Base-by-base conservation (phyloP, 2,329 filamentous ascomycete genomes). In the Claviceps pusilla region DNA sequence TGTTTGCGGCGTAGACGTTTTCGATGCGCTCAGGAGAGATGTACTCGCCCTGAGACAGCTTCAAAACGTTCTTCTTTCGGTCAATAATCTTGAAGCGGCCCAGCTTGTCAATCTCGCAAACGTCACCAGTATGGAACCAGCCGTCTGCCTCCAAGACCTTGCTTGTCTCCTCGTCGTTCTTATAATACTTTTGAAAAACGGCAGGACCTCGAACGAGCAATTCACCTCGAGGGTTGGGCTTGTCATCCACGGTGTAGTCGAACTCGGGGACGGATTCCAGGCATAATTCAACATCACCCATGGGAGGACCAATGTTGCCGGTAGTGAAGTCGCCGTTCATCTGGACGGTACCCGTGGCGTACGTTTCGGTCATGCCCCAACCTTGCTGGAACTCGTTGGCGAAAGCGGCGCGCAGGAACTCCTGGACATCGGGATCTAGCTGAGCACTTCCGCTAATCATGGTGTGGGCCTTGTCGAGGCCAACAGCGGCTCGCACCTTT, bases 31-130 rank as follows among this genome's bases (percentile, higher is more conserved):
- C 93, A 14, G 93, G 93, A 1, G 90, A 95, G 64, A 98, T 89
- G 72, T 98, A 98, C 73, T 98, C 93, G 68, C 93, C 93, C 71
- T 98, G 93, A 0, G 91, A 84, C 54, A 98, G 81, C 78, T 98
- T 98, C 66, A 98, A 82, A n/a, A 98, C 88, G 71, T 97, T 97
- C 85, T 98, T 98, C 72, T 89, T 85, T 63, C 93, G 89, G 70
- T 98, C 93, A 63, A 98, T 85, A 69, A 98, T 95, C 70, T 81
- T 83, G 75, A 97, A 85, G 57, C 90, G 87, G 58, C 93, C 93
- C 65, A 87, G 70, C 60, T 83, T 82, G 69, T 98, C 93, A 29
- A 98, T 76, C 59, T 83, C 80, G 64, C 83, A 88, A 60, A 98
- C 91, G 64, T 98, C 93, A 54, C 93, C 93, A 0, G 89, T 96